phyloP scores from a whole-genome alignment of 2,329 filamentous ascomycete genomes.

The Venturia asperata region DNA sequence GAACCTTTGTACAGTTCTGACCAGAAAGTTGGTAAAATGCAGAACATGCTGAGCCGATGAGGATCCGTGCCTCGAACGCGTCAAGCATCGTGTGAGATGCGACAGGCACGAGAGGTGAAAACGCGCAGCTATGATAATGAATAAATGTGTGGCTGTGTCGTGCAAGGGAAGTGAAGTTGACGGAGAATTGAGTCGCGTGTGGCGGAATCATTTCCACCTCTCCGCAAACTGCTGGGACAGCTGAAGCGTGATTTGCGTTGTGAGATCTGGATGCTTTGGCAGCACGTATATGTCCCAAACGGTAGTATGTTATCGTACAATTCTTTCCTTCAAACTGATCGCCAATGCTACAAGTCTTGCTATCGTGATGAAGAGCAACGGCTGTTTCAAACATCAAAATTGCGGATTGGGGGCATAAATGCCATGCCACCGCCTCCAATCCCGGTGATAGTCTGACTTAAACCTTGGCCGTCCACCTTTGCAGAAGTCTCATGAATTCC shows the following conservation, averaged over 20 bases:
- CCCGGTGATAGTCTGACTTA: constrained; percentile 29
- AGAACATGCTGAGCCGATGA: neutral
- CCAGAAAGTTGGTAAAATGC: neutral
- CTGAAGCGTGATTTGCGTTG: no score
- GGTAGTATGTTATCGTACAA: neutral
- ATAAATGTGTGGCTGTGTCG: neutral
- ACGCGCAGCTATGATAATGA: neutral
- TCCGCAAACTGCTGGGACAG: neutral
- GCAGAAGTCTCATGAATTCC: constrained; percentile 40
- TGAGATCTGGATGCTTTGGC: neutral
- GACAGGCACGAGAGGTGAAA: no score
- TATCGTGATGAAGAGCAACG: neutral
- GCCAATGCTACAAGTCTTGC: neutral
- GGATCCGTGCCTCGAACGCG: neutral
- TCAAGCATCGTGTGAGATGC: no score
- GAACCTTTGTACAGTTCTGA: no score
- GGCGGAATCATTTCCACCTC: neutral
- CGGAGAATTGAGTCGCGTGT: neutral
- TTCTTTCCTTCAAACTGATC: neutral
- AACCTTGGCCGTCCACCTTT: constrained; percentile 30
- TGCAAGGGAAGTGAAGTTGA: no score
- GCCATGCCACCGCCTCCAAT: constrained; percentile 38
- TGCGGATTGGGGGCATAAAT: constrained; percentile 46
- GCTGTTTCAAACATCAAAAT: constrained; percentile 33
- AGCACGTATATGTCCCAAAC: neutral